Percentiles rank a stretch among this genome's conserved stretches.
Evolutionary conservation across 2,329 filamentous ascomycete genomes (phyloP).

Genomic region (Talaromyces islandicus): DNA sequence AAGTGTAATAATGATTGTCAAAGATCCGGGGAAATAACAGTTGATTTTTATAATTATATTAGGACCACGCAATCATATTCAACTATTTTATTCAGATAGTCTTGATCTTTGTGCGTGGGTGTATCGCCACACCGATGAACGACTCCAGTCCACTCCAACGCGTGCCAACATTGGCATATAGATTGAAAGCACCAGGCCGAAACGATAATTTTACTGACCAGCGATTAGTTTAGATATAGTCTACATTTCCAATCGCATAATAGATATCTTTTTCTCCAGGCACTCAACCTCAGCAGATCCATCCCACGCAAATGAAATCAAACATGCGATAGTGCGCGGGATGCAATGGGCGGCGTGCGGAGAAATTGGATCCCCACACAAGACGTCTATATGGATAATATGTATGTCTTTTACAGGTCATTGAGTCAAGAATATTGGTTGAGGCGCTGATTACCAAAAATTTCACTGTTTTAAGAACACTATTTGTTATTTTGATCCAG

Average conservation of each 20-base stretch:
- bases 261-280: not conserved
- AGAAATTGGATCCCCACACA: not conserved
- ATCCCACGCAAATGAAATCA: not conserved
- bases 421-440: not conserved
- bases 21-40: not conserved
- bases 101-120: not conserved
- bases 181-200: not conserved
- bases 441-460: not conserved
- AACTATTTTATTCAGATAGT: not conserved
- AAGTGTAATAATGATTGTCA: not conserved
- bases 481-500: not conserved
- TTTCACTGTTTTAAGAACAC: not conserved
- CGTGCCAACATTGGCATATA: too few relatives aligned
- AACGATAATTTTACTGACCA: not conserved
- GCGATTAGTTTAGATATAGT: not conserved
- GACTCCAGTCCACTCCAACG: too few relatives aligned
- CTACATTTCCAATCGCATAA: not conserved
- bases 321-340: not conserved
- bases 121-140: not conserved
- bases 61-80: not conserved
- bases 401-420: not conserved
- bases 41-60: not conserved
- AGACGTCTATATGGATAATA: not conserved
- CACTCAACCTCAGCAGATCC: not conserved
- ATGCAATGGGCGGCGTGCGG: not conserved